phyloP scores from a whole-genome alignment of 371 early-diverging fungal genomes.

The Lichtheimia hyalospora region DNA sequence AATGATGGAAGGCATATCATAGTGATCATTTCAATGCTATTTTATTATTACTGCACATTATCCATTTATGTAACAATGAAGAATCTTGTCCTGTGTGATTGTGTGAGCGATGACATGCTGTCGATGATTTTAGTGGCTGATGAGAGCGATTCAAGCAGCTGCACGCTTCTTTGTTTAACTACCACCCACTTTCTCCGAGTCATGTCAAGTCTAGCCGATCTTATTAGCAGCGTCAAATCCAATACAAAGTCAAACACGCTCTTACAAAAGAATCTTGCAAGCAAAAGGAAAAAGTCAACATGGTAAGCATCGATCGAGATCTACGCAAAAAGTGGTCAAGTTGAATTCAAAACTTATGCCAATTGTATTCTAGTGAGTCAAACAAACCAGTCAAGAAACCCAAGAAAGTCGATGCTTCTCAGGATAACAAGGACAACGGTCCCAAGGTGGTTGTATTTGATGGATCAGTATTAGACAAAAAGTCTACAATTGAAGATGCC shows the following conservation, averaged over 20 bases:
- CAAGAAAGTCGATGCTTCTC: not conserved
- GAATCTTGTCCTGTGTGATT: no score
- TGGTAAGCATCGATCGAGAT: conserved; percentile 9
- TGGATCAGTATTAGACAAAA: conserved; percentile 27
- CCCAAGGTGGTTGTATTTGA: conserved; percentile 47
- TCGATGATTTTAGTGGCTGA: no score
- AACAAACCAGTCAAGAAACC: not conserved
- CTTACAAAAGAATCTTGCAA: conserved; percentile 19
- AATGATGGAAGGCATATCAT: no score
- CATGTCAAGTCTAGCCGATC: conserved; percentile 38
- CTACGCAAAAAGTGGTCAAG: not conserved
- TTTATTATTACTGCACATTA: no score
- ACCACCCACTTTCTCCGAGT: not conserved
- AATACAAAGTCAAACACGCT: conserved; percentile 37
- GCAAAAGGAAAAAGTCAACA: conserved; percentile 24
- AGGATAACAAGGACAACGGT: conserved; percentile 8
- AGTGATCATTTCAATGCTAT: no score
- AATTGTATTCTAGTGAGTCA: not conserved
- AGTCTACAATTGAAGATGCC: conserved; percentile 23
- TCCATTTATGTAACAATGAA: no score
- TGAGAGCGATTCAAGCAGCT: no score
- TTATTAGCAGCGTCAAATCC: conserved; percentile 38
- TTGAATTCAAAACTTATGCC: not conserved
- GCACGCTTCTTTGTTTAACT: not conserved
- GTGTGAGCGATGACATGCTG: no score